Conservation (phyloP, 495 filamentous ascomycete genomes). For the Penicillium subrubescens region DNA sequence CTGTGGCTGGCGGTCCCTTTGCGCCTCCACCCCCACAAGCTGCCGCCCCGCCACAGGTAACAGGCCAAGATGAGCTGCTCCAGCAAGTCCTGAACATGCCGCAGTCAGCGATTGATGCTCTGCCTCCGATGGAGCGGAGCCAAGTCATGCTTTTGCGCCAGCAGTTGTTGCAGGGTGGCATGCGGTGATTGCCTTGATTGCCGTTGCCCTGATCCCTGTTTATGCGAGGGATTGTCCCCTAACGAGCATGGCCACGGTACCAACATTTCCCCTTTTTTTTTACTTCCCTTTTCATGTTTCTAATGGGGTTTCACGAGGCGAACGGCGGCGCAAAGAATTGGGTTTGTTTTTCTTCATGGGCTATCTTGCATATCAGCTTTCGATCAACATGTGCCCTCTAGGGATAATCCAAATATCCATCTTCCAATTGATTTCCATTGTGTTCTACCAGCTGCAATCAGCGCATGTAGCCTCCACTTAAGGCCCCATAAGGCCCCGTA, state of each 20-base stretch:
- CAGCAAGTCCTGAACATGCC: conserved; percentile 75
- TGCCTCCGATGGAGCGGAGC: conserved; percentile 69
- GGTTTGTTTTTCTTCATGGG: not conserved
- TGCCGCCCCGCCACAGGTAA: conserved; percentile 45
- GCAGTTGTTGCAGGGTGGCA: conserved; percentile 51
- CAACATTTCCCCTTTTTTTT: not conserved
- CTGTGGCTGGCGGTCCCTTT: conserved; percentile 59
- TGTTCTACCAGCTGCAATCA: not conserved
- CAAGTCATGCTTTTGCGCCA: conserved; percentile 75
- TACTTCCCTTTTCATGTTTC: not conserved
- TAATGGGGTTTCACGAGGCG: not conserved
- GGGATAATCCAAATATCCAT: not conserved
- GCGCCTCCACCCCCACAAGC: conserved; percentile 47
- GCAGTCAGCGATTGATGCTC: conserved; percentile 70
- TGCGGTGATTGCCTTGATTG: conserved; percentile 32
- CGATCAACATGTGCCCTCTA: not conserved
- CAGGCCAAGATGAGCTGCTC: conserved; percentile 67
- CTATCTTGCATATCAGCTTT: not conserved
- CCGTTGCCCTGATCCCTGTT: not conserved
- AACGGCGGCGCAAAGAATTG: not conserved
- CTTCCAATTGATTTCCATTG: not conserved
- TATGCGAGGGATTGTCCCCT: not conserved
- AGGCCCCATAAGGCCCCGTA: no score
- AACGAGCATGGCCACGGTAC: not conserved
- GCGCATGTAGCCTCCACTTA: not conserved